A percentile compares a stretch with the other conserved stretches of the same genome.
Evolutionary conservation across 2,329 filamentous ascomycete species (phyloP).

Genomic region (Cordyceps militaris): DNA sequence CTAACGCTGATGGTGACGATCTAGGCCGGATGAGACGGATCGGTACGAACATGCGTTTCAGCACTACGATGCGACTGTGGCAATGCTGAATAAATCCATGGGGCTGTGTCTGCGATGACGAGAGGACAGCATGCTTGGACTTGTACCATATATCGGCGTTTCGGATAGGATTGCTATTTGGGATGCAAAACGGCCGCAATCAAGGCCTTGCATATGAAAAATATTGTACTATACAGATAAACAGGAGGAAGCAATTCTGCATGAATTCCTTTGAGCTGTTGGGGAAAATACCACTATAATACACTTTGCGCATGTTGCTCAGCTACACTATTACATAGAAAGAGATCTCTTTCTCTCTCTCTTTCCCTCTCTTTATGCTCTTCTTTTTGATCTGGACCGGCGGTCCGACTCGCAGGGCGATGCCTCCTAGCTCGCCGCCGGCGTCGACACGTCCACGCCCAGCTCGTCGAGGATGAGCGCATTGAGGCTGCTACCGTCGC

Average conservation of each 20-base stretch:
- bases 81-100: constrained; percentile 70
- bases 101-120: constrained; percentile 53
- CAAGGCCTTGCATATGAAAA: background rate
- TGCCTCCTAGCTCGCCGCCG: constrained; percentile 20
- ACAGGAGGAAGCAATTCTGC: background rate
- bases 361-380: too few relatives aligned
- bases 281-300: background rate
- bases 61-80: constrained; percentile 62
- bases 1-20: background rate
- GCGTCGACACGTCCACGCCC: constrained; percentile 50
- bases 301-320: background rate
- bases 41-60: constrained; percentile 35
- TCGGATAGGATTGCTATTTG: background rate
- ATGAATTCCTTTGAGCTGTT: background rate
- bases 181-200: background rate
- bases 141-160: constrained; percentile 1
- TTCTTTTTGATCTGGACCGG: too few relatives aligned
- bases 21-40: constrained; percentile 17
- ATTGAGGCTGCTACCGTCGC: constrained; percentile 71
- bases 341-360: too few relatives aligned
- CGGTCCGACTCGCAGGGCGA: background rate
- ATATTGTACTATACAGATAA: background rate
- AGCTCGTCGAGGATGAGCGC: constrained; percentile 71
- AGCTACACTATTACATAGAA: background rate
- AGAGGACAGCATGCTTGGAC: too few relatives aligned